phyloP scores from a whole-genome alignment of 495 filamentous ascomycete species.

The Neurospora sp. region DNA sequence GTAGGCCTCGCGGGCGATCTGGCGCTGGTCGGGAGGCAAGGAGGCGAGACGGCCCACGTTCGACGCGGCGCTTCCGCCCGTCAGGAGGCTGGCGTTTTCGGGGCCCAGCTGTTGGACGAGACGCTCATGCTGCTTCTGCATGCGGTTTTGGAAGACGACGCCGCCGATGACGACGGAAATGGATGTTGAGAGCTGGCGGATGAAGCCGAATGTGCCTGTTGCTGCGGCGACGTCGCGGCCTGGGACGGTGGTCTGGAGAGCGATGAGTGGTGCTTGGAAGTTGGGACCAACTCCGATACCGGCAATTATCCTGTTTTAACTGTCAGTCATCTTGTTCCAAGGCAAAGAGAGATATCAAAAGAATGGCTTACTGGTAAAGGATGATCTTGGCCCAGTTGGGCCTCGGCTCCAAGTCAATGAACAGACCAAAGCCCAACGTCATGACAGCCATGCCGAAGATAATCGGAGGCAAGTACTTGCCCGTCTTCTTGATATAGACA shows the following conservation, averaged over 20 bases:
- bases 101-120: conserved; percentile 33
- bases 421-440: conserved; percentile 56
- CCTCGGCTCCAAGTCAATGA: conserved; percentile 44
- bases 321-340: not conserved
- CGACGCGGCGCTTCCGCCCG: conserved; percentile 46
- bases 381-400: conserved; percentile 51
- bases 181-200: conserved; percentile 61
- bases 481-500: conserved; percentile 64
- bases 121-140: conserved; percentile 33
- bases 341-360: not conserved
- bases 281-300: conserved; percentile 58
- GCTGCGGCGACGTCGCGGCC: conserved; percentile 66
- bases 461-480: conserved; percentile 44
- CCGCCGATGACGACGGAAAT: conserved; percentile 70
- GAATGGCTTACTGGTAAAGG: conserved; percentile 32
- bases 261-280: conserved; percentile 70
- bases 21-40: conserved; percentile 37
- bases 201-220: conserved; percentile 65
- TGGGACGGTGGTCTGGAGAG: conserved; percentile 61
- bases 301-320: conserved; percentile 35
- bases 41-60: conserved; percentile 45
- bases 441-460: conserved; percentile 47
- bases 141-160: conserved; percentile 66
- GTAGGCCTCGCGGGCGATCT: conserved; percentile 44
- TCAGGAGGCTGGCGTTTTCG: conserved; percentile 30